Evolutionary conservation across 805 yeast genomes (phyloP).

Genomic region (Barnettozyma californica): DNA sequence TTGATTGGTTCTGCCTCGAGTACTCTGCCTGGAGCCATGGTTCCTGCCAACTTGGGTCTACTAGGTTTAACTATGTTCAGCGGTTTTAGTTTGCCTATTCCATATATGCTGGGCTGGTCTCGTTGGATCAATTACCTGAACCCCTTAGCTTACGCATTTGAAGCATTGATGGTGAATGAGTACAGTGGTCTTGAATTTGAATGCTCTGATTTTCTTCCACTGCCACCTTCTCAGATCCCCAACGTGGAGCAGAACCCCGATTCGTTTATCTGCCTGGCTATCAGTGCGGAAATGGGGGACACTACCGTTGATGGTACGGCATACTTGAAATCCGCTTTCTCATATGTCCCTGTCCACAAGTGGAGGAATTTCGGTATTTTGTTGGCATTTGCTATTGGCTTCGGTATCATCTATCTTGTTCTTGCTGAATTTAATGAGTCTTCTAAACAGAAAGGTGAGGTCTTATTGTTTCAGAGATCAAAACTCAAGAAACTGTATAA

Average conservation of each 20-base stretch:
- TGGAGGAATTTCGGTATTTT: slow-evolving; percentile 67
- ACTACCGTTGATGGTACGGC: slow-evolving; percentile 44
- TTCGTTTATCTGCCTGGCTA: slow-evolving; percentile 26
- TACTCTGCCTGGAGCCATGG: slow-evolving; percentile 47
- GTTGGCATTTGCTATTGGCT: slow-evolving; percentile 49
- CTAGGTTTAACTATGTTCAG: slow-evolving; percentile 44
- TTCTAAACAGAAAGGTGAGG: slow-evolving; percentile 67
- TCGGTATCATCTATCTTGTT: slow-evolving; percentile 46
- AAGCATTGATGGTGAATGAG: slow-evolving; percentile 51
- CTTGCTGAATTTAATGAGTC: slow-evolving; percentile 55
- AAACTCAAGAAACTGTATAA: slow-evolving; percentile 43
- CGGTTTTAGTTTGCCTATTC: slow-evolving; percentile 52
- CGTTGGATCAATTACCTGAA: slow-evolving; percentile 56
- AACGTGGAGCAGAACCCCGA: slow-evolving; percentile 21
- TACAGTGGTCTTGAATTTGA: slow-evolving; percentile 36
- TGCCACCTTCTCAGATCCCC: slow-evolving; percentile 2
- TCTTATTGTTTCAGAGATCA: slow-evolving; percentile 51
- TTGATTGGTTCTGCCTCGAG: slow-evolving; percentile 43
- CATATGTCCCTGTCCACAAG: slow-evolving; percentile 39
- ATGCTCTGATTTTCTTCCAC: slow-evolving; percentile 47
- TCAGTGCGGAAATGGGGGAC: slow-evolving; percentile 43
- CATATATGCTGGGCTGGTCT: slow-evolving; percentile 54
- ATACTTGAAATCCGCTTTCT: slow-evolving; percentile 39
- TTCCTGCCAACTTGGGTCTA: slow-evolving; percentile 47
- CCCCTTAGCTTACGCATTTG: slow-evolving; percentile 52